Conservation (phyloP, 2,329 filamentous ascomycete species). For the Colletotrichum chrysophilum region DNA sequence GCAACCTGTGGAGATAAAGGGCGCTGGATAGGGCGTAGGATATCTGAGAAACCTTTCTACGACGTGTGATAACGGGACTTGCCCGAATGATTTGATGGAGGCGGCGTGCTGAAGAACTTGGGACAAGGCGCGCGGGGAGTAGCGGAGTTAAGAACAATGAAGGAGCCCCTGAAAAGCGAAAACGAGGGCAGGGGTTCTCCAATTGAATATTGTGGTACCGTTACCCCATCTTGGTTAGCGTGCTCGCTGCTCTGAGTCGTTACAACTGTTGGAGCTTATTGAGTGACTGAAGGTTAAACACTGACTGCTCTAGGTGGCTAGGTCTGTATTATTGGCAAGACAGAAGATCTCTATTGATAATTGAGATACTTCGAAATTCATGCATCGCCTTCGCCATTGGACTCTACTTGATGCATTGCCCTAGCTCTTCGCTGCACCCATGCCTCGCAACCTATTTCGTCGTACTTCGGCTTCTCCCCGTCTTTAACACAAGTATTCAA, state of each 20-base stretch:
- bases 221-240: neutral
- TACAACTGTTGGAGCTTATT: neutral
- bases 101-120: neutral
- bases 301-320: neutral
- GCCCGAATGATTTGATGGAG: neutral
- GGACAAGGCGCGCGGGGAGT: neutral
- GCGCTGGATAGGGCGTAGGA: neutral
- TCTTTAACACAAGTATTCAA: slow-evolving; percentile 39
- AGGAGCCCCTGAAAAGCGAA: neutral
- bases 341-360: neutral
- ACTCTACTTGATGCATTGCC: slow-evolving; percentile 35
- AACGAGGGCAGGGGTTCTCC: neutral
- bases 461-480: slow-evolving; percentile 39
- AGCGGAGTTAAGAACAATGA: slow-evolving; percentile 1
- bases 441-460: slow-evolving; percentile 42
- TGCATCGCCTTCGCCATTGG: neutral
- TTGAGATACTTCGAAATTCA: neutral
- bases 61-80: neutral
- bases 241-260: neutral
- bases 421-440: slow-evolving; percentile 40
- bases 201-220: neutral
- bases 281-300: neutral
- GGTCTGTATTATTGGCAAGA: neutral
- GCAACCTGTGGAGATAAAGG: neutral
- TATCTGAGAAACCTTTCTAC: neutral